Evolutionary conservation across 2,329 filamentous ascomycete species (phyloP), one percentile per base, ranked within the genome.

Genomic region (Cladophialophora carrionii): DNA sequence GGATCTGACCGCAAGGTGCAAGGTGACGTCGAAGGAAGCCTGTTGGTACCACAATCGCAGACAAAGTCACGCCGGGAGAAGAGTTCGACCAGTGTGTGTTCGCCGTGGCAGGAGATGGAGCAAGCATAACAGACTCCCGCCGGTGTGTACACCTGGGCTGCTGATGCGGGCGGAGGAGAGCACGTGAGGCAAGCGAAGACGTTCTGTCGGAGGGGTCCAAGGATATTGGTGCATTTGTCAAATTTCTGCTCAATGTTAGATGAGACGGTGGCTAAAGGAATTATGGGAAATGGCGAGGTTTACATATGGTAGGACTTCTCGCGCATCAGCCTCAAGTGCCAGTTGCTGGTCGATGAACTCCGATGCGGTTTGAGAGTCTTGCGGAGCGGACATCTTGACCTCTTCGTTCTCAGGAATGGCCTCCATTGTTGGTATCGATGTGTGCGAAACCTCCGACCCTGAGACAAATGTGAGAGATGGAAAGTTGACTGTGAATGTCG

Each of bases 61-160:
- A 91, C 91, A 74, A 99, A 98, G 78, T 96, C 89, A 73, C 96
- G 88, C 81, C 97, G 98, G 75, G 87, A 89, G 80, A 99, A 99
- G 22, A 99, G 89, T 79, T 99, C 95, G 57, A 98, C 95, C 29
- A 99, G 87, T 1, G 85, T 90, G 76, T 99, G 95, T 74, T 98
- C 93, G 71, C 95, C 94, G 74, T 99, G 95, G 76, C 95, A 99
- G 72, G 94, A 90, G 65, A 99, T 92, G 6, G 94, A 97, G 80
- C 95, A 99, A 24, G 93, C 91, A 74, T 99, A 99, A 82, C 95
- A 99, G 63, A 99, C 87, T 29, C 91, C 95, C 2, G 94, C 95
- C 6, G 89, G 83, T 7, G 81, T 85, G 76, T 89, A 90, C 0
- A 88, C 80, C 57, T 88, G 87, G 51, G 84, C 81, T 1, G 83